These are phyloP conservation scores for Metarhizium humberi DNA, from an alignment of 2,329 filamentous ascomycete genomes.

Conservation along the genomic window DNA sequence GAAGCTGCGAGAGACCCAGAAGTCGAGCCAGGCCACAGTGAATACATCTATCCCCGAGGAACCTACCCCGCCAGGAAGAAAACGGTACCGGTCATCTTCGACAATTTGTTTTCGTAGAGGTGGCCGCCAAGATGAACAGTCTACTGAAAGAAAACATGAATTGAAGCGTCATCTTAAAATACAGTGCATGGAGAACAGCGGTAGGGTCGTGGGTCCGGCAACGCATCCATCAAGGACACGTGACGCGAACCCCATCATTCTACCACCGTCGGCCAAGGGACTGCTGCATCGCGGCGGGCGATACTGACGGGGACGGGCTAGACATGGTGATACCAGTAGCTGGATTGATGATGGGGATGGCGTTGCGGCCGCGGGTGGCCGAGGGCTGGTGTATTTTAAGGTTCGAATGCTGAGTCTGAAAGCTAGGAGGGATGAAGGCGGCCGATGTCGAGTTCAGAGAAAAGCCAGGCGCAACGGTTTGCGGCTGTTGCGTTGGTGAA, in stretches of 20 bases:
- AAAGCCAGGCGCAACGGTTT: constrained; percentile 68
- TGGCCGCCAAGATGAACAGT: constrained; percentile 42
- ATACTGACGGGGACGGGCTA: constrained; percentile 71
- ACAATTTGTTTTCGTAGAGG: constrained; percentile 24
- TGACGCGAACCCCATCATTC: constrained; percentile 14
- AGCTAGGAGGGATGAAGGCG: constrained; percentile 54
- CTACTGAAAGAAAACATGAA: constrained; percentile 24
- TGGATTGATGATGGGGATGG: constrained; percentile 96
- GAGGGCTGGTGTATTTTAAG: constrained; percentile 86
- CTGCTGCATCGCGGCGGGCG: constrained; percentile 52
- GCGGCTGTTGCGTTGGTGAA: constrained; percentile 82
- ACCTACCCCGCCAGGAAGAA: constrained; percentile 25
- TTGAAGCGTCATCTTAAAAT: constrained; percentile 18
- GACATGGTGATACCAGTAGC: constrained; percentile 80
- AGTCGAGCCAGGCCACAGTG: constrained; percentile 16
- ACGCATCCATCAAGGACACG: constrained; percentile 23
- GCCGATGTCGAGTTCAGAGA: constrained; percentile 61
- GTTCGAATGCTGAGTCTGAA: constrained; percentile 54
- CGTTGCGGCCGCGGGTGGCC: constrained; percentile 82
- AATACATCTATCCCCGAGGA: constrained; percentile 21
- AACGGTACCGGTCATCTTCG: constrained; percentile 26
- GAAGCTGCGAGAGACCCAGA: constrained; percentile 21
- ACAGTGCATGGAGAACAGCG: constrained; percentile 25
- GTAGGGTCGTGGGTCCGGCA: constrained; percentile 23
- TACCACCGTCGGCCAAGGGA: constrained; percentile 46